These are phyloP conservation scores for Fraxinus americana DNA, from an alignment of 257 asterid species.

Conservation along the genomic window DNA sequence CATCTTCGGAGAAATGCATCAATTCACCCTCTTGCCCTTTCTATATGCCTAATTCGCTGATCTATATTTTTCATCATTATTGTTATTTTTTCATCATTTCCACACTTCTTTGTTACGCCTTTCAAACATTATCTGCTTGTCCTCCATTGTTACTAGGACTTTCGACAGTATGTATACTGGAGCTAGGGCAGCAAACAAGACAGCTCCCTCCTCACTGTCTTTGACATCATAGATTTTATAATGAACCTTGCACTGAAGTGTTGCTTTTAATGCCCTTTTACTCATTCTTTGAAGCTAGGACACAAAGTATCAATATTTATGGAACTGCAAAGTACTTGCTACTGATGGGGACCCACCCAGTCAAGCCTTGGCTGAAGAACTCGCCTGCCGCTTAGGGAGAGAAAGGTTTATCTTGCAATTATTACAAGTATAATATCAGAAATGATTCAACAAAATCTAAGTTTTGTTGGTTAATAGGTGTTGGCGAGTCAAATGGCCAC, in stretches of 20 bases:
- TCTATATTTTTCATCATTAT: neutral
- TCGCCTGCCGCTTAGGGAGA: conserved; percentile 97
- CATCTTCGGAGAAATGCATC: conserved; percentile 5
- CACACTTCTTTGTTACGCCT: neutral
- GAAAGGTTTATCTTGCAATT: conserved; percentile 56
- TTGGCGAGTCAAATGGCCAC: conserved; percentile 97
- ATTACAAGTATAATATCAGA: neutral
- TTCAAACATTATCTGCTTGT: conserved; percentile 17
- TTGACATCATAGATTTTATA: conserved; percentile 8
- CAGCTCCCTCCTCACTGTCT: neutral
- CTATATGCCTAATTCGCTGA: neutral
- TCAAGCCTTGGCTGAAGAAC: conserved; percentile 97
- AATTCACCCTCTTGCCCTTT: conserved; percentile 2
- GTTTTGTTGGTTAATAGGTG: conserved; percentile 62
- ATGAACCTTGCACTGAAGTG: conserved; percentile 22
- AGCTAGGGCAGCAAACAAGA: neutral
- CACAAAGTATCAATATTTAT: conserved; percentile 81
- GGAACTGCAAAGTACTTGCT: conserved; percentile 99
- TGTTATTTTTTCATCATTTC: conserved; percentile 5
- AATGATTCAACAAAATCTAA: conserved; percentile 7
- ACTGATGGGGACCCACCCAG: conserved; percentile 96
- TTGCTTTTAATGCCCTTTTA: conserved; percentile 44
- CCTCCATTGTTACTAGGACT: neutral
- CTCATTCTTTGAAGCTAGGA: conserved; percentile 77
- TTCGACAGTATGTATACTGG: neutral